Evolutionary conservation across 2,329 filamentous ascomycete genomes (phyloP), one percentile per base, ranked within the genome.

Genomic region (Beauveria varroae): DNA sequence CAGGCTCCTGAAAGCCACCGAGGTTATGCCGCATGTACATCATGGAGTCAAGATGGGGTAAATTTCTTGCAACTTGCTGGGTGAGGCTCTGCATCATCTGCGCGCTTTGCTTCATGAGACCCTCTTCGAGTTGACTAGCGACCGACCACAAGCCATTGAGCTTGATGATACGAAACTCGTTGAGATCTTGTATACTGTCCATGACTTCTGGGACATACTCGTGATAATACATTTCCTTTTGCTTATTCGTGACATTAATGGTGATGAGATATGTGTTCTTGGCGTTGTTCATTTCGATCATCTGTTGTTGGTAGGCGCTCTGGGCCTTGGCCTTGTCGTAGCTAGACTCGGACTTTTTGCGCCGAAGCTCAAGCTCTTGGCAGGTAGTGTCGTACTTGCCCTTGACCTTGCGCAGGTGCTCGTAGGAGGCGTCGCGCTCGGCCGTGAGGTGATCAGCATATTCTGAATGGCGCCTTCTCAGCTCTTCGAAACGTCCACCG

Each of bases 201-300:
- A 99, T 82, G 62, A 98, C 78, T 71, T 98, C 95, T 9, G 95
- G 95, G 22, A 99, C 83, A 73, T 98, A 98, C 74, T 97, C 92
- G 72, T 98, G 89, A 71, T 96, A 99, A 78, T 98, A 98, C 71
- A 88, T 91, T 72, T 97, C 92, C 78, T 98, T 99, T 70, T 96
- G 88, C 78, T 95, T 96, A 76, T 99, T 99, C 40, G 93, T 96
- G 62, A 98, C 91, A 71, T 96, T 96, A 77, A 99, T 96, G 64
- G 86, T 84, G 69, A 99, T 96, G 64, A 99, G 79, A 71, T 99
- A 99, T n/a, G 90, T 92, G 73, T 99, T 99, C 80, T 99, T 99
- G 73, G 89, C 84, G 72, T 99, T 99, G 76, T 95, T 90, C 95
- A 98, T 98, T 68, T 99, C 95, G 63, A 87, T 78, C 63, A 96